Evolutionary conservation across 805 yeast species (phyloP), one percentile per base, ranked within the genome.

Genomic region (Komagataella pseudopastoris): DNA sequence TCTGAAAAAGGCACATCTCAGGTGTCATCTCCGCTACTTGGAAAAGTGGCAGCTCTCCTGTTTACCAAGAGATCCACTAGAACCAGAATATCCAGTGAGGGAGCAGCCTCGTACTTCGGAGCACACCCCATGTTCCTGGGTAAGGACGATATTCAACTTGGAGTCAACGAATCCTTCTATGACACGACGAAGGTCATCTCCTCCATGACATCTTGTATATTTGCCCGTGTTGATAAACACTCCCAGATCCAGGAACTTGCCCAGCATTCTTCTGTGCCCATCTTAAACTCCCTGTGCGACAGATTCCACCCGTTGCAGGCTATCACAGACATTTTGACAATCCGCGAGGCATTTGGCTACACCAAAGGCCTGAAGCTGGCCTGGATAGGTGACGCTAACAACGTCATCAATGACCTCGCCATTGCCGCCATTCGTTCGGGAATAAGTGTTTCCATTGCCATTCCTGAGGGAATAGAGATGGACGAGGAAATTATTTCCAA

Each of bases 321-420:
- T 3, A 85, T 93, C 56, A 82, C 97, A 52, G 99, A 93, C 65
- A 59, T 93, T 52, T 70, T 88, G 57, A 90, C 98, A 3, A 85
- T 93, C 54, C 80, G 83, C 56, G 97, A 93, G 67, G 67, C 81
- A 3, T 86, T 87, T 60, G 69, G 66, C 30, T 54, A 63, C 16
- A 67, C 76, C 1, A 64, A 78, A 56, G 81, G 80, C 4, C 74
- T 89, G 56, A 90, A 88, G 59, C 69, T 91, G 49, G 81, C 96
- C 1, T 91, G 99, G 99, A 81, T 93, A 17, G 99, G 99, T 54
- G 99, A 91, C 65, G 83, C 97, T 30, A 93, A 93, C 66, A 93
- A 93, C 61, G 98, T 93, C 36, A 83, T 93, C 54, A 91, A 93
- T 65, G 99, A 93, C 69, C 75, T 93, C 67, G 80, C 95, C 10